Evolutionary conservation across 2,329 filamentous ascomycete species (phyloP), one percentile per base, ranked within the genome.

Genomic region (Verticillium nonalfalfae): DNA sequence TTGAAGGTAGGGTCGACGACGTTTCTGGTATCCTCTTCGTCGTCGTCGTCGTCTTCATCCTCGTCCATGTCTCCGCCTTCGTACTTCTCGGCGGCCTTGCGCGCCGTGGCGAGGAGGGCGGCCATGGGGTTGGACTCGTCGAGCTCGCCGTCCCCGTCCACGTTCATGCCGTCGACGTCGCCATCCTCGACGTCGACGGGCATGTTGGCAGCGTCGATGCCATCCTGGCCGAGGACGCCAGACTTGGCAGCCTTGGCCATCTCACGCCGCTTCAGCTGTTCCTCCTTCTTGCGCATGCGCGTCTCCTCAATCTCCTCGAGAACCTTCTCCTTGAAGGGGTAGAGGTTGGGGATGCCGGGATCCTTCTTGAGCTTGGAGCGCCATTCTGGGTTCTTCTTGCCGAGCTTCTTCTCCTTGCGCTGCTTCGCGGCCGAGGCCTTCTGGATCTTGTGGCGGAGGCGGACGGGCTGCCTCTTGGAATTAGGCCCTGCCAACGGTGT

Each of bases 381-480:
- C 93, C 95, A 98, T 91, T 97, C 87, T 38, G 95, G 94, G 75
- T 97, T 97, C 86, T 96, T 93, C 81, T 97, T 98, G 61, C 90
- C 92, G 61, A 87, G 82, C 82, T 97, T 98, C 72, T 88, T 89
- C 64, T 87, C 80, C 78, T 99, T 99, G 73, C 88, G 87, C 78
- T 97, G 92, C 81, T 99, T 99, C 65, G 91, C 88, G 52, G 86
- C 86, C 59, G 93, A 91, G 26, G 90, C 89, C 79, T 99, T 99
- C 74, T 97, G 86, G 76, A 99, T 98, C 79, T 96, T 97, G 81
- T 97, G 89, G 67, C 94, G 88, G 71, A 99, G 84, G 63, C 95
- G 92, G 71, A 94, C 90, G 55, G 94, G 87, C 68, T 85, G 87
- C 76, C 95, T 90, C 86, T 99, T 99, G 61, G 94, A 98, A 79